Conservation (phyloP, 768 basidiomycete species). For the Suillus ampliporus region DNA sequence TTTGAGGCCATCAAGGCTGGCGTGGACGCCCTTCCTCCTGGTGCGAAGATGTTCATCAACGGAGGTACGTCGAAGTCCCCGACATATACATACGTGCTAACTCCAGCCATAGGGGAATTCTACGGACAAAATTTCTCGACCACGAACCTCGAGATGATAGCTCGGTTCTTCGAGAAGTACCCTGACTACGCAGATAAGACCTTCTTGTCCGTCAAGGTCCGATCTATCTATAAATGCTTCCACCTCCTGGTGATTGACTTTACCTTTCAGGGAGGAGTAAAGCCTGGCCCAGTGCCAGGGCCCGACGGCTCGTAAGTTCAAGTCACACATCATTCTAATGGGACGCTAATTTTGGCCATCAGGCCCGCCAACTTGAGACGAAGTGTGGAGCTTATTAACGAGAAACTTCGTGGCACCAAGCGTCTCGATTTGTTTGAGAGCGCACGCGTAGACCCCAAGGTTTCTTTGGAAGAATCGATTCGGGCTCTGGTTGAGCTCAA, state of each 20-base stretch:
- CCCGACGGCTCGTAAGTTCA: conserved; percentile 23
- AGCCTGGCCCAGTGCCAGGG: background rate
- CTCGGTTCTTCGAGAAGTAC: conserved; percentile 52
- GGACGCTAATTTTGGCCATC: conserved; percentile 20
- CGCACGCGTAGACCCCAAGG: conserved; percentile 50
- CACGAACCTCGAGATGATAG: conserved; percentile 55
- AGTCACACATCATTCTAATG: background rate
- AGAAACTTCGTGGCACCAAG: conserved; percentile 54
- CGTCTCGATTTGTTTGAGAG: conserved; percentile 65
- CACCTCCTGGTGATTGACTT: background rate
- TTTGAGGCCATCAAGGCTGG: conserved; percentile 66
- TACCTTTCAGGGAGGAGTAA: conserved; percentile 27
- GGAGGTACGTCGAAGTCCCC: conserved; percentile 39
- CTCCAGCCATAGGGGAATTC: conserved; percentile 50
- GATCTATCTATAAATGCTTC: background rate
- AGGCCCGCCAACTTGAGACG: conserved; percentile 48
- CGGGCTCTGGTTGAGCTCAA: conserved; percentile 49
- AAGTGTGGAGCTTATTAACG: conserved; percentile 53
- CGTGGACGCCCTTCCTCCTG: conserved; percentile 46
- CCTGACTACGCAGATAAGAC: conserved; percentile 41
- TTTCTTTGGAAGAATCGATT: conserved; percentile 52
- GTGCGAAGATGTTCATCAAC: conserved; percentile 56
- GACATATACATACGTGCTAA: background rate
- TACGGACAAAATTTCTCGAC: conserved; percentile 51
- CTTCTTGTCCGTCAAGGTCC: conserved; percentile 42